These are phyloP conservation scores for Nemania sp. DNA, from an alignment of 2,329 filamentous ascomycete genomes.

Conservation along the genomic window DNA sequence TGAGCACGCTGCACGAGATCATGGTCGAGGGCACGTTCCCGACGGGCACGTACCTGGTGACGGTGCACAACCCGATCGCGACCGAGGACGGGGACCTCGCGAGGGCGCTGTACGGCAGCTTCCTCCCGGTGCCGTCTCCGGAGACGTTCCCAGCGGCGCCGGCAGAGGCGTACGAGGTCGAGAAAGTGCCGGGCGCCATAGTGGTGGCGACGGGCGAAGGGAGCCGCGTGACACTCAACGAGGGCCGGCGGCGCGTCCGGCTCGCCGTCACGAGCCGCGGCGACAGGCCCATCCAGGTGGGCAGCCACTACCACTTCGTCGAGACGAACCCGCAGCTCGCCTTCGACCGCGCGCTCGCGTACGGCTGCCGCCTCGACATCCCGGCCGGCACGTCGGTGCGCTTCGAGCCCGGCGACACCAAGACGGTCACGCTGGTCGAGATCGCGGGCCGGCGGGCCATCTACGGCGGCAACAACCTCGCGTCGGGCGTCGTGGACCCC, in stretches of 20 bases:
- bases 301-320: conserved; percentile 95
- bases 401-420: conserved; percentile 91
- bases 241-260: conserved; percentile 71
- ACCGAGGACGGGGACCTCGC: conserved; percentile 84
- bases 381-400: conserved; percentile 88
- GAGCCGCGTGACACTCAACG: conserved; percentile 70
- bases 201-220: conserved; percentile 68
- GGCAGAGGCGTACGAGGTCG: conserved; percentile 66
- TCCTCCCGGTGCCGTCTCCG: conserved; percentile 76
- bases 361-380: conserved; percentile 87
- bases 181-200: conserved; percentile 78
- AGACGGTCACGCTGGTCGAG: conserved; percentile 87
- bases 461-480: conserved; percentile 80
- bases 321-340: conserved; percentile 90
- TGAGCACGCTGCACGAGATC: conserved; percentile 77
- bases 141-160: conserved; percentile 70
- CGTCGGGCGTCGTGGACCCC: conserved; percentile 71
- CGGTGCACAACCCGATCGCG: conserved; percentile 86
- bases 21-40: conserved; percentile 95
- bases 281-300: conserved; percentile 88
- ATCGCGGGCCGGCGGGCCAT: conserved; percentile 83
- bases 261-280: conserved; percentile 83
- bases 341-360: conserved; percentile 82
- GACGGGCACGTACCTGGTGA: conserved; percentile 90
- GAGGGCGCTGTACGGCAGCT: conserved; percentile 89